A percentile compares a stretch with the other conserved stretches of the same genome.
Conservation (phyloP, 139 green algal species). For the Chlorella ohadii region DNA sequence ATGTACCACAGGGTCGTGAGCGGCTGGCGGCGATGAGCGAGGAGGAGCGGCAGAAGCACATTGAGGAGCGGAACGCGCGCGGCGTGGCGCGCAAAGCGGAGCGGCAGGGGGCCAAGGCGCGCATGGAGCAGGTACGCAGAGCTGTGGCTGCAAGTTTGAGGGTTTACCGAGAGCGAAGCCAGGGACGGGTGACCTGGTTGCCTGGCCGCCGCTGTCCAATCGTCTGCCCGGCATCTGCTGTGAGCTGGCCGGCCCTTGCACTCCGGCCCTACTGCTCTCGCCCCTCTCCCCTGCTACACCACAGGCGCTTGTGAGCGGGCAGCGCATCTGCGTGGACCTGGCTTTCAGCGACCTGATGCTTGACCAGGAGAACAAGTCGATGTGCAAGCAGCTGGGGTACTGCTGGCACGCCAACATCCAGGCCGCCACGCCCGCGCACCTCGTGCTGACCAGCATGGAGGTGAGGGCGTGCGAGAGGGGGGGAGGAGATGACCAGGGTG, state of each 20-base stretch:
- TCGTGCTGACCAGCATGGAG: conserved; percentile 66
- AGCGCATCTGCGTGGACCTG: conserved; percentile 78
- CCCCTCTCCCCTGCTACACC: neutral
- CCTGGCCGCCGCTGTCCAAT: too few species aligned
- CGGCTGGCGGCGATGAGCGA: conserved; percentile 28
- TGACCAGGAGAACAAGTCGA: conserved; percentile 59
- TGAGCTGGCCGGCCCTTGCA: too few species aligned
- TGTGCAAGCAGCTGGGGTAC: conserved; percentile 77
- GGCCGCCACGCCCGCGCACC: conserved; percentile 49
- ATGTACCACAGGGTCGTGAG: conserved; percentile 4
- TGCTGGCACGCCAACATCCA: conserved; percentile 66
- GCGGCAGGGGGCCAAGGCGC: conserved; percentile 8
- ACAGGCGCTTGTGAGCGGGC: conserved; percentile 29
- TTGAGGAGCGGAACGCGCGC: conserved; percentile 20
- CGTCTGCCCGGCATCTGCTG: too few species aligned
- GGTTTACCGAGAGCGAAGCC: too few species aligned
- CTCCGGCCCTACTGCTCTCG: too few species aligned
- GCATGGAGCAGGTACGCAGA: conserved; percentile 16
- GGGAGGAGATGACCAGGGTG: too few species aligned
- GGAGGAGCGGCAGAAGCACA: conserved; percentile 36
- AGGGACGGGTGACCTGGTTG: too few species aligned
- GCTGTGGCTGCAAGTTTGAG: too few species aligned
- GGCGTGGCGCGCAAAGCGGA: conserved; percentile 31
- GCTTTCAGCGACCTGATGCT: conserved; percentile 79
- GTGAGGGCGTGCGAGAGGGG: too few species aligned